Conservation (phyloP, 345 rosid species). For the Arabis alpina region DNA sequence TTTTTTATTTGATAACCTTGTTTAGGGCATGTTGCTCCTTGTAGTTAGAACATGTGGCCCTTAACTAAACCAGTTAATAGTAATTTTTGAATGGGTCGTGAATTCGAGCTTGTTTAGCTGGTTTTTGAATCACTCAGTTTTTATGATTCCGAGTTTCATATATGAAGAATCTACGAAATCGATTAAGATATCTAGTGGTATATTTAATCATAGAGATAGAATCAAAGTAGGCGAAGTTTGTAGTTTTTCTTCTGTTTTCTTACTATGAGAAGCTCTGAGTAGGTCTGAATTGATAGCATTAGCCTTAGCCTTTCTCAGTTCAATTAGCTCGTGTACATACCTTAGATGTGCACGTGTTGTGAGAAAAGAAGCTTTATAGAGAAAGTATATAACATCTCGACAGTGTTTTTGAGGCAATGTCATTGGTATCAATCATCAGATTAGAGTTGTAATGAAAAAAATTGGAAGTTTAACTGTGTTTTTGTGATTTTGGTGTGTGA, state of each 20-base stretch:
- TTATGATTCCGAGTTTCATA: constrained; percentile 19
- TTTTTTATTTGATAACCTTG: constrained; percentile 39
- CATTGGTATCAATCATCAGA: background rate
- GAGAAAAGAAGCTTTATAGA: background rate
- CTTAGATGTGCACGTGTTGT: background rate
- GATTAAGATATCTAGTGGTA: constrained; percentile 15
- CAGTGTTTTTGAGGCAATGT: background rate
- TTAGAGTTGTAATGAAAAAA: constrained; percentile 12
- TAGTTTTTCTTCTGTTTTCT: background rate
- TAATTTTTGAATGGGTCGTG: background rate
- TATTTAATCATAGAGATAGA: constrained; percentile 14
- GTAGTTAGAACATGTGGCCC: constrained; percentile 24
- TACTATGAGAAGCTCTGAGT: background rate
- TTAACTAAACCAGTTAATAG: constrained; percentile 10
- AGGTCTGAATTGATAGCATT: constrained; percentile 9
- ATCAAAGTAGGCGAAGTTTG: background rate
- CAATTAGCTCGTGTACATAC: constrained; percentile 1
- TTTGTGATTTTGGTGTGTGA: constrained; percentile 13
- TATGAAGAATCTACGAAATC: constrained; percentile 19
- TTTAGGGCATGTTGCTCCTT: constrained; percentile 31
- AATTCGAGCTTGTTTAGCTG: constrained; percentile 1
- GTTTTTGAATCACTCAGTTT: constrained; percentile 7
- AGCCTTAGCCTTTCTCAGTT: background rate
- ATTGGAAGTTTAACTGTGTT: background rate
- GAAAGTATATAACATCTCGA: background rate